Conservation (phyloP, 2,329 filamentous ascomycete species). For the Epichloe sp. region DNA sequence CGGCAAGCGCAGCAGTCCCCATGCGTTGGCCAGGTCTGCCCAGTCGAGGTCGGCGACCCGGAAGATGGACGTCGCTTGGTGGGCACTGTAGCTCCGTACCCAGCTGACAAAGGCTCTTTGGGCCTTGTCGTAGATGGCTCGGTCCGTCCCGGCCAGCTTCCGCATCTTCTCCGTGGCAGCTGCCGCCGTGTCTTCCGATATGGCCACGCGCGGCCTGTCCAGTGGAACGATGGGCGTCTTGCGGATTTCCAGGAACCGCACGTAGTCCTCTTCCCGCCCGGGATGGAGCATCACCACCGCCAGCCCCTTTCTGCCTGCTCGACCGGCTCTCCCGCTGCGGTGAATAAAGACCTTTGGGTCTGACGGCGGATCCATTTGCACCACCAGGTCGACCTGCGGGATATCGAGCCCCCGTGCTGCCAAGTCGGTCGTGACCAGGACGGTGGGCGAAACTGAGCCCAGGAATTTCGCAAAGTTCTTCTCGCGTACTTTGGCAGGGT, state of each 20-base stretch:
- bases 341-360: conserved; percentile 95
- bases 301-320: conserved; percentile 75
- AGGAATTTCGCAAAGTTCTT: conserved; percentile 79
- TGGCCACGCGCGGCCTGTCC: conserved; percentile 37
- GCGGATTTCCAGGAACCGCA: conserved; percentile 72
- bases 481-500: conserved; percentile 72
- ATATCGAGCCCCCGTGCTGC: conserved; percentile 86
- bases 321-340: conserved; percentile 75
- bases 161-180: conserved; percentile 48
- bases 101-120: conserved; percentile 89
- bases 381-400: conserved; percentile 77
- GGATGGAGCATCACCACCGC: conserved; percentile 77
- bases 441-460: conserved; percentile 57
- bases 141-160: conserved; percentile 35
- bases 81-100: conserved; percentile 82
- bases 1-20: conserved; percentile 76
- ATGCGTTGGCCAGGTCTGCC: conserved; percentile 65
- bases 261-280: conserved; percentile 78
- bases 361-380: conserved; percentile 71
- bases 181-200: conserved; percentile 49
- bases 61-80: conserved; percentile 87
- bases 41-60: conserved; percentile 71
- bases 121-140: conserved; percentile 67
- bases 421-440: conserved; percentile 86
- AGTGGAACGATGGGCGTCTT: conserved; percentile 69